These are phyloP conservation scores for Trematosphaeria pertusa DNA, from an alignment of 2,329 filamentous ascomycete genomes.

Conservation along the genomic window DNA sequence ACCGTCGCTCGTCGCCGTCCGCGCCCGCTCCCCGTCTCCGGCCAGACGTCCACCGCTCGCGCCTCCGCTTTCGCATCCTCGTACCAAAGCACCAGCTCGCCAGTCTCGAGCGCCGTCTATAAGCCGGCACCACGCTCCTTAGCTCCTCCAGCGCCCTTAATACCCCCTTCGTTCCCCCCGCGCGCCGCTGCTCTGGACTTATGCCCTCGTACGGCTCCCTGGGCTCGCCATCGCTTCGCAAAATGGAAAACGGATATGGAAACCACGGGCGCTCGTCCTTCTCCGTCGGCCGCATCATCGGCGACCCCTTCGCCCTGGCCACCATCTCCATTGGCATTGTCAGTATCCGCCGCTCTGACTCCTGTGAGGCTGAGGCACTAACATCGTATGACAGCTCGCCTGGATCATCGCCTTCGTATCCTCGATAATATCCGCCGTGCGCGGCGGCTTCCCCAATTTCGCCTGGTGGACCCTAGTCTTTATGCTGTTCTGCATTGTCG, in stretches of 20 bases:
- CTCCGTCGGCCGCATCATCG: conserved; percentile 86
- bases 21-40: conserved; percentile 19
- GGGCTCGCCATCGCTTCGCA: conserved; percentile 75
- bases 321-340: conserved; percentile 92
- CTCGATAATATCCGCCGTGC: conserved; percentile 75
- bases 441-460: conserved; percentile 76
- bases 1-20: conserved; percentile 3
- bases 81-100: conserved; percentile 8
- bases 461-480: conserved; percentile 92
- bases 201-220: conserved; percentile 80
- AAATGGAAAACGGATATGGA: conserved; percentile 75
- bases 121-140: conserved; percentile 24
- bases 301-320: conserved; percentile 93
- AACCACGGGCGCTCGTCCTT: conserved; percentile 61
- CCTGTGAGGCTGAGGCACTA: conserved; percentile 24
- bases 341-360: conserved; percentile 52
- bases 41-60: conserved; percentile 21
- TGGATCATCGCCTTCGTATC: conserved; percentile 93
- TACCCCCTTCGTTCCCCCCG: conserved; percentile 1
- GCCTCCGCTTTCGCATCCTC: neutral
- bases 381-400: conserved; percentile 70
- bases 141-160: conserved; percentile 9
- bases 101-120: conserved; percentile 20
- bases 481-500: conserved; percentile 81
- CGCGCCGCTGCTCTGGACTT: neutral